phyloP scores from a whole-genome alignment of 495 filamentous ascomycete species.

The Pyrenopolyporus hunteri region DNA sequence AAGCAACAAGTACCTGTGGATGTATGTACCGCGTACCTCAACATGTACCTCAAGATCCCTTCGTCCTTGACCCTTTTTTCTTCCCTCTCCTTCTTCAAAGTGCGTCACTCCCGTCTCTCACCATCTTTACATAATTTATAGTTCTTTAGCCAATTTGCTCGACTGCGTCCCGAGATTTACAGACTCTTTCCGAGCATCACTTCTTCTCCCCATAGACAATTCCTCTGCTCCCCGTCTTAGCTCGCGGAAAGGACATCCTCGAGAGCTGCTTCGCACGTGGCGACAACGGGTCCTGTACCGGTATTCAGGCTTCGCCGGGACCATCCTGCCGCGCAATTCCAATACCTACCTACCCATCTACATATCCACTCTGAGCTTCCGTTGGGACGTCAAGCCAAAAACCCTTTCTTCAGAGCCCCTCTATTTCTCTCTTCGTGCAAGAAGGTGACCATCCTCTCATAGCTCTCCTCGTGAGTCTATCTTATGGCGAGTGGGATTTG shows the following conservation, averaged over 20 bases:
- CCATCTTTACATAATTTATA: conserved; percentile 10
- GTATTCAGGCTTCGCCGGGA: conserved; percentile 1
- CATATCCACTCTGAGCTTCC: not conserved
- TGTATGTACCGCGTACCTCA: not conserved
- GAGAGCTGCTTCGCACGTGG: not conserved
- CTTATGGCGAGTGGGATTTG: not conserved
- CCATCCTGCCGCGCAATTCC: too few species aligned
- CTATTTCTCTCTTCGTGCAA: not conserved
- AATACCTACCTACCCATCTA: conserved; percentile 7
- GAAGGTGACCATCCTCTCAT: not conserved
- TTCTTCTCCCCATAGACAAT: not conserved
- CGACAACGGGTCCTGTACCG: not conserved
- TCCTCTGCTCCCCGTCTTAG: not conserved
- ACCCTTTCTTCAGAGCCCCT: not conserved
- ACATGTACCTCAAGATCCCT: conserved; percentile 3
- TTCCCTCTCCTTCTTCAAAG: too few species aligned
- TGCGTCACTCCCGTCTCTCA: conserved; percentile 5
- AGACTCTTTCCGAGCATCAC: too few species aligned
- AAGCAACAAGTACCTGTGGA: not conserved
- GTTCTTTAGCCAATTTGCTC: too few species aligned
- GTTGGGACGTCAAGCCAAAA: not conserved
- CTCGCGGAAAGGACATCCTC: not conserved
- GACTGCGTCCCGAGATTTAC: too few species aligned
- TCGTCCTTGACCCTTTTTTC: conserved; percentile 7
- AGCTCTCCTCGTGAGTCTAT: not conserved